Percentiles rank a stretch among this genome's conserved stretches.
Conservation (phyloP, 257 asterid genomes). For the Gentiana macrophylla region DNA sequence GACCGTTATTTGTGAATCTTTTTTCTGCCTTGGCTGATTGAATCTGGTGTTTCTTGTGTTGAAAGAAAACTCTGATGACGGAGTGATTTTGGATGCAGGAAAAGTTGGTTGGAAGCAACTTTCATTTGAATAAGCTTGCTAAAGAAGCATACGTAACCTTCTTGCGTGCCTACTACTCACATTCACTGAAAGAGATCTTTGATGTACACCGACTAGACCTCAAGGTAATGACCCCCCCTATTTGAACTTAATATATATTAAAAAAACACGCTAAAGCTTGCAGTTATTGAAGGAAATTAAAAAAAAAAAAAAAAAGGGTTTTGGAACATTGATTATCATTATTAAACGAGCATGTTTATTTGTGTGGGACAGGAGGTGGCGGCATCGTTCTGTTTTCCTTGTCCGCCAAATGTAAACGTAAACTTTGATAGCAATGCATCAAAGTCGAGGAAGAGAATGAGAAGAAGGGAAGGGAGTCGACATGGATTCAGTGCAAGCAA, state of each 20-base stretch:
- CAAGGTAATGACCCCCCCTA: conserved; percentile 35
- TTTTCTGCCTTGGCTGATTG: not conserved
- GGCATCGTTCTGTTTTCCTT: conserved; percentile 71
- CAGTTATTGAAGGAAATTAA: not conserved
- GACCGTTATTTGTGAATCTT: not conserved
- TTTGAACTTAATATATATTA: too few species aligned
- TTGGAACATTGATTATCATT: not conserved
- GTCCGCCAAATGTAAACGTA: conserved; percentile 68
- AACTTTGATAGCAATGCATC: conserved; percentile 78
- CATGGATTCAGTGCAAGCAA: conserved; percentile 55
- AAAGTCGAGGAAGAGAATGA: conserved; percentile 58
- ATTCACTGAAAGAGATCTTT: conserved; percentile 89
- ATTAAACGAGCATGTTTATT: not conserved
- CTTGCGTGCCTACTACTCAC: conserved; percentile 80
- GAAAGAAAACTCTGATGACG: not conserved
- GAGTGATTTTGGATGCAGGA: conserved; percentile 37
- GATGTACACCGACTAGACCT: conserved; percentile 77
- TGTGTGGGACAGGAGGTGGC: conserved; percentile 68
- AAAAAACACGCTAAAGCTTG: too few species aligned
- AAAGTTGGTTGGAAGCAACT: conserved; percentile 57
- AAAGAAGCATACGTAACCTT: conserved; percentile 92
- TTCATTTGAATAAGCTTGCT: conserved; percentile 71
- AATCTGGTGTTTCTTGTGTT: too few species aligned
- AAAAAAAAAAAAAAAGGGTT: too few species aligned
- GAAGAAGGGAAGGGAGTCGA: conserved; percentile 32